Evolutionary conservation across 306 rosid genomes (phyloP).

Genomic region (Urtica urens): DNA sequence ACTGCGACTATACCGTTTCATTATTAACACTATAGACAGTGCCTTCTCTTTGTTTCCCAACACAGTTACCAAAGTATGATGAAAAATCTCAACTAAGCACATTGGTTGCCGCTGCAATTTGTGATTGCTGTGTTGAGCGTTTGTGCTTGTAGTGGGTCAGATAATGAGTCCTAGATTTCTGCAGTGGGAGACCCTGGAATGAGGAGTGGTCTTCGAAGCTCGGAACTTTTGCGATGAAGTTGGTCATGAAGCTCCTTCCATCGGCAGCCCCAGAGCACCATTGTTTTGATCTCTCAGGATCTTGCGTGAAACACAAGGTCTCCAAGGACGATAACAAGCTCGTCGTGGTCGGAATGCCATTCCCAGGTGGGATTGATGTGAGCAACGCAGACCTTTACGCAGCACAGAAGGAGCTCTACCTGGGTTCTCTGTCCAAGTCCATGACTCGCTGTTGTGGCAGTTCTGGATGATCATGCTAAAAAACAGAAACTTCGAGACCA

Average conservation of each 20-base stretch:
- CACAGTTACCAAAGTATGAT: too few species aligned
- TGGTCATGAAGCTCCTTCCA: slow-evolving; percentile 60
- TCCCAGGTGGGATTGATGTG: slow-evolving; percentile 28
- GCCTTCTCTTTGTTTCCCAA: too few species aligned
- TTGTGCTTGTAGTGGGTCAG: slow-evolving; percentile 13
- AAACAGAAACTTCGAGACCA: slow-evolving; percentile 54
- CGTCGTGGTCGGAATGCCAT: slow-evolving; percentile 52
- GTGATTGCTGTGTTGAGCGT: slow-evolving; percentile 18
- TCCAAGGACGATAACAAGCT: slow-evolving; percentile 38
- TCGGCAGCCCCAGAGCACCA: slow-evolving; percentile 86
- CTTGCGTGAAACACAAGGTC: slow-evolving; percentile 33
- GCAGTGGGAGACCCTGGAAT: slow-evolving; percentile 86
- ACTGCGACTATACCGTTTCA: too few species aligned
- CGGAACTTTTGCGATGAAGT: slow-evolving; percentile 95
- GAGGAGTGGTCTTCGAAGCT: slow-evolving; percentile 71
- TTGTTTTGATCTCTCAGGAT: slow-evolving; percentile 63
- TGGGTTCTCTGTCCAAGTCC: slow-evolving; percentile 47
- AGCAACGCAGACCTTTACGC: slow-evolving; percentile 54
- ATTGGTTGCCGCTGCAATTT: slow-evolving; percentile 10
- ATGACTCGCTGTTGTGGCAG: slow-evolving; percentile 53
- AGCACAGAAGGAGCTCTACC: slow-evolving; percentile 46
- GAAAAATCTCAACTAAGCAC: too few species aligned
- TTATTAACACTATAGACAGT: too few species aligned
- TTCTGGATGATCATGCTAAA: slow-evolving; percentile 87
- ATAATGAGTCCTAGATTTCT: slow-evolving; percentile 21